A percentile compares a stretch with the other conserved stretches of the same genome.
These are phyloP conservation scores for Arabidopsis hybrid DNA, from an alignment of 441 rosid species.

Conservation along the genomic window DNA sequence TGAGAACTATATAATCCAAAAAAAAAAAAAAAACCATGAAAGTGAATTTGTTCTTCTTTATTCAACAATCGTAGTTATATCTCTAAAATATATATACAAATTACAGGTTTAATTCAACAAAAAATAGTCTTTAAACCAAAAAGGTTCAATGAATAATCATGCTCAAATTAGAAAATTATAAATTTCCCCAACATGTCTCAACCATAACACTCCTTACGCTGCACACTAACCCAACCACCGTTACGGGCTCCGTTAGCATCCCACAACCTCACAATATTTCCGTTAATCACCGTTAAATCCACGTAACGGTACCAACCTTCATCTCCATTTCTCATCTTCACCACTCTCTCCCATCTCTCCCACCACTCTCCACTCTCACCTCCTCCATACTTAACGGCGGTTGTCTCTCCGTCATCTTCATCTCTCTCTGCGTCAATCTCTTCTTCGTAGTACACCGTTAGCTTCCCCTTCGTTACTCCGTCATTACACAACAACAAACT, in stretches of 20 bases:
- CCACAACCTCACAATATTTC: conserved; percentile 82
- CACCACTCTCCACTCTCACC: conserved; percentile 37
- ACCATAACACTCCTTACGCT: conserved; percentile 31
- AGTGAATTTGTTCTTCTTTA: conserved; percentile 4
- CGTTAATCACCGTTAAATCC: conserved; percentile 53
- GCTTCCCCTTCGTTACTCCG: conserved; percentile 51
- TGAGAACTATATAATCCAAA: neutral
- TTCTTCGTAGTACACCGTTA: conserved; percentile 41
- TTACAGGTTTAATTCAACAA: conserved; percentile 18
- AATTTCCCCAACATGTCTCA: neutral
- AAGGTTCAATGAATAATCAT: conserved; percentile 15
- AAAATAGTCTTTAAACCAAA: conserved; percentile 1
- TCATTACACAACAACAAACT: conserved; percentile 34
- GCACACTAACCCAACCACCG: conserved; percentile 14
- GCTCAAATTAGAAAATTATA: conserved; percentile 1
- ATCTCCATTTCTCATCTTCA: conserved; percentile 50
- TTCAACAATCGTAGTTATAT: conserved; percentile 18
- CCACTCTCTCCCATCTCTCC: conserved; percentile 41
- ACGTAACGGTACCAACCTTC: conserved; percentile 59
- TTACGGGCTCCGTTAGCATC: conserved; percentile 48
- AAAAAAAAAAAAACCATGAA: neutral
- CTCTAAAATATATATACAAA: conserved; percentile 29
- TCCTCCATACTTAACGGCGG: conserved; percentile 37
- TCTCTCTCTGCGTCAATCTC: conserved; percentile 34
- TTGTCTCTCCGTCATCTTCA: conserved; percentile 20